phyloP scores from a whole-genome alignment of 345 rosid species.

The Hibiscus trionum region DNA sequence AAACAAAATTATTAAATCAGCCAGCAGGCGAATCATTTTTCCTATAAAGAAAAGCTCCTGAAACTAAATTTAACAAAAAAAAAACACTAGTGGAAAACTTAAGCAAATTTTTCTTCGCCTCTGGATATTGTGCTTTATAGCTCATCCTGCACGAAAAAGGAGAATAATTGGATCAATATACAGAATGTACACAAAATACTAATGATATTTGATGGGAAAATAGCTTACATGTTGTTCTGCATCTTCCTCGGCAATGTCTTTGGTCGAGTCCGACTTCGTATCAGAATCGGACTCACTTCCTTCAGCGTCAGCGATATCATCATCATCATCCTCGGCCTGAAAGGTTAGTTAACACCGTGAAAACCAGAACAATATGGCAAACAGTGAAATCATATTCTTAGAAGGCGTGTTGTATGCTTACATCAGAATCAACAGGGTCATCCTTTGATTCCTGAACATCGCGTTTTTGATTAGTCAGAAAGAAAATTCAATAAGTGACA shows the following conservation, averaged over 20 bases:
- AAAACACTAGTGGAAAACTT: no score
- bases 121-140: conserved; percentile 27
- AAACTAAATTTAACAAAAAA: no score
- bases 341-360: background rate
- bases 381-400: background rate
- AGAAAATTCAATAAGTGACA: background rate
- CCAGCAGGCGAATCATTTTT: no score
- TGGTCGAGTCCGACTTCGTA: conserved; percentile 30
- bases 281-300: conserved; percentile 40
- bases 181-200: background rate
- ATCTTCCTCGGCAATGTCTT: conserved; percentile 23
- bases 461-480: conserved; percentile 4
- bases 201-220: background rate
- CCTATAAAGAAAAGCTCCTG: no score
- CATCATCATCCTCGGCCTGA: conserved; percentile 56
- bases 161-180: background rate
- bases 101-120: no score
- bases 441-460: conserved; percentile 59
- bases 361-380: background rate
- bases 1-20: no score
- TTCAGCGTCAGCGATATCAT: conserved; percentile 35
- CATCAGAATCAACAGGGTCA: conserved; percentile 62
- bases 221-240: conserved; percentile 28
- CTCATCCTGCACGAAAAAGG: conserved; percentile 53
- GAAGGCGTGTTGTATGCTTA: conserved; percentile 24